Conservation (phyloP, 345 rosid genomes). For the Ricinus communis region DNA sequence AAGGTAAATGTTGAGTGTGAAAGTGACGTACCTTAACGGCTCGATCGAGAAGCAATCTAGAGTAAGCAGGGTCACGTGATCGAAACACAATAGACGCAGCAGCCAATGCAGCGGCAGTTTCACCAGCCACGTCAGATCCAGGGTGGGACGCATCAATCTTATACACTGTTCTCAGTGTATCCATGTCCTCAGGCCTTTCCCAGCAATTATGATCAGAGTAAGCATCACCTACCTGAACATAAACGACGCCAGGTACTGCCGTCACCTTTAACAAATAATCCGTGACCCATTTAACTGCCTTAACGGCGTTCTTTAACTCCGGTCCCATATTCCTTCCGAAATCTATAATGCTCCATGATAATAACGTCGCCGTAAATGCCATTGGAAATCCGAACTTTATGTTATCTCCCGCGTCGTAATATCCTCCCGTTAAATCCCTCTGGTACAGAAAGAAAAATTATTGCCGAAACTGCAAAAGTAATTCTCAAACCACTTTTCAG, state of each 20-base stretch:
- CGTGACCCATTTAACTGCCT: constrained; percentile 34
- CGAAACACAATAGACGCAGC: constrained; percentile 37
- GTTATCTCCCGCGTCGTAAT: constrained; percentile 40
- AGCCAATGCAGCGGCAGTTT: constrained; percentile 40
- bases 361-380: constrained; percentile 37
- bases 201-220: constrained; percentile 38
- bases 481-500: neutral
- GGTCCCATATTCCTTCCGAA: constrained; percentile 37
- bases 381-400: constrained; percentile 39
- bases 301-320: constrained; percentile 30
- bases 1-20: constrained; percentile 9
- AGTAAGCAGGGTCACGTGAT: constrained; percentile 33
- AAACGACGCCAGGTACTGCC: constrained; percentile 30
- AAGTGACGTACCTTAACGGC: constrained; percentile 36
- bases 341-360: constrained; percentile 36
- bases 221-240: constrained; percentile 36
- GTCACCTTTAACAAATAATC: constrained; percentile 34
- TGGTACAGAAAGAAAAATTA: neutral
- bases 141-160: constrained; percentile 32
- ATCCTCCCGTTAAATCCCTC: constrained; percentile 37
- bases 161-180: constrained; percentile 29
- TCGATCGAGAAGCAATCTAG: constrained; percentile 33
- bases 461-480: neutral
- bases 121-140: constrained; percentile 39
- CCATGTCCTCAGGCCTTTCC: constrained; percentile 43